Evolutionary conservation across 2,329 filamentous ascomycete genomes (phyloP).

Genomic region (Fusarium setosum): DNA sequence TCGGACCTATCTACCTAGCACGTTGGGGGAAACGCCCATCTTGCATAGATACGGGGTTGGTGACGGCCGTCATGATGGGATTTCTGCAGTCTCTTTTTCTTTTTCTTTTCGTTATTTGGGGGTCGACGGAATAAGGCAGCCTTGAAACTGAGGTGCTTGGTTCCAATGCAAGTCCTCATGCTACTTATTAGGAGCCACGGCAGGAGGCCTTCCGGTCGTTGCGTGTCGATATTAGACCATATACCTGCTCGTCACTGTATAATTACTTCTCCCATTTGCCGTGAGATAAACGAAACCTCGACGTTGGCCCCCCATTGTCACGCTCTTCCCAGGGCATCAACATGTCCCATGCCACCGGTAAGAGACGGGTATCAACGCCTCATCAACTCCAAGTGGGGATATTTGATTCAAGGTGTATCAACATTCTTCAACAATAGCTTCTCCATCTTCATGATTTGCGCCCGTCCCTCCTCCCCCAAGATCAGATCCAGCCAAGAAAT

Average conservation of each 20-base stretch:
- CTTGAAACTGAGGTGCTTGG: neutral
- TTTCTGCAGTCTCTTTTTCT: neutral
- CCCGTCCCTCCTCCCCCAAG: slow-evolving; percentile 6
- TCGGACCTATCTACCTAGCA: neutral
- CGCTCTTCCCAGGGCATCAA: neutral
- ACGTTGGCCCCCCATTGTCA: neutral
- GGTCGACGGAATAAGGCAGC: neutral
- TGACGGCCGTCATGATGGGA: slow-evolving; percentile 3
- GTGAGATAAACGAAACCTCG: neutral
- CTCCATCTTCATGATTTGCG: neutral
- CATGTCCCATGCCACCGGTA: slow-evolving; percentile 16
- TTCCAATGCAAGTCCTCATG: neutral
- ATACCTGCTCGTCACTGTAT: too few species aligned
- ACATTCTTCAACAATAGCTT: neutral
- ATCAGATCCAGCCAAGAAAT: slow-evolving; percentile 15
- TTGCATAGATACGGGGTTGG: neutral
- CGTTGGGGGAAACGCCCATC: neutral
- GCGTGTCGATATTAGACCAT: neutral
- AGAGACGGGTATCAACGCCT: slow-evolving; percentile 22
- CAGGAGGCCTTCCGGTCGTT: neutral
- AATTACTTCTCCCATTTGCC: neutral
- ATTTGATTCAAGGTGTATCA: neutral
- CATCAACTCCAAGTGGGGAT: neutral
- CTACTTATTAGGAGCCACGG: neutral
- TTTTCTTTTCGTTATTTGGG: slow-evolving; percentile 21